phyloP scores from a whole-genome alignment of 805 yeast genomes.

The Suhomyces faveliae region DNA sequence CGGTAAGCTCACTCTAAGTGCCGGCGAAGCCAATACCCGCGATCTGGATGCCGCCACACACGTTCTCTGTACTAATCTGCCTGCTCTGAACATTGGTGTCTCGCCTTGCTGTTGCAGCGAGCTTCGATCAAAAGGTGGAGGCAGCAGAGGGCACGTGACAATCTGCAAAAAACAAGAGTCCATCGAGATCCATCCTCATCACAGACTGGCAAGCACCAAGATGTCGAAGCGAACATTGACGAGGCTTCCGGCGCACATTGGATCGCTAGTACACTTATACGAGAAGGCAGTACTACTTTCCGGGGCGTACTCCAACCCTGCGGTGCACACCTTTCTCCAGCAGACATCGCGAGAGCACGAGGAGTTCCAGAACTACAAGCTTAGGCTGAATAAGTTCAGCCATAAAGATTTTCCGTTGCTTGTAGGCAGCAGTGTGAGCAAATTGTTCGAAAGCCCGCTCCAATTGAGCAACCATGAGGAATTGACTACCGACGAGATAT shows the following conservation, averaged over 20 bases:
- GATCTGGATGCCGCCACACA: not conserved
- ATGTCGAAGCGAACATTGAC: constrained; percentile 20
- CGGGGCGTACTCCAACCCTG: constrained; percentile 10
- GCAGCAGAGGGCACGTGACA: not conserved
- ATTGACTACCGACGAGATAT: constrained; percentile 6
- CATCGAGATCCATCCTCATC: not conserved
- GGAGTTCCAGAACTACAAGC: constrained; percentile 21
- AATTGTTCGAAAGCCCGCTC: constrained; percentile 20
- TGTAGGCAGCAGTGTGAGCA: constrained; percentile 16
- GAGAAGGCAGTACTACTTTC: constrained; percentile 15
- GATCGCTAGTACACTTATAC: constrained; percentile 18
- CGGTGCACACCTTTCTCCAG: constrained; percentile 15
- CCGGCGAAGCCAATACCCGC: not conserved
- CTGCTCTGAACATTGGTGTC: not conserved
- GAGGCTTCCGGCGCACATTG: constrained; percentile 22
- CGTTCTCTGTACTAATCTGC: not conserved
- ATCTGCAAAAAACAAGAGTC: too few relatives aligned
- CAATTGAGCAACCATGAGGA: constrained; percentile 15
- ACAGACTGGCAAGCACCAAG: not conserved
- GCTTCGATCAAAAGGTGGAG: not conserved
- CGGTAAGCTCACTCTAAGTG: not conserved
- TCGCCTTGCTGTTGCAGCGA: not conserved
- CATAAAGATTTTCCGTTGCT: constrained; percentile 24
- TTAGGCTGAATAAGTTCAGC: constrained; percentile 10
- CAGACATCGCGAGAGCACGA: constrained; percentile 19